A percentile compares a stretch with the other conserved stretches of the same genome.
phyloP scores from a whole-genome alignment of 2,329 filamentous ascomycete genomes.

The Pestalotiopsis sp. region DNA sequence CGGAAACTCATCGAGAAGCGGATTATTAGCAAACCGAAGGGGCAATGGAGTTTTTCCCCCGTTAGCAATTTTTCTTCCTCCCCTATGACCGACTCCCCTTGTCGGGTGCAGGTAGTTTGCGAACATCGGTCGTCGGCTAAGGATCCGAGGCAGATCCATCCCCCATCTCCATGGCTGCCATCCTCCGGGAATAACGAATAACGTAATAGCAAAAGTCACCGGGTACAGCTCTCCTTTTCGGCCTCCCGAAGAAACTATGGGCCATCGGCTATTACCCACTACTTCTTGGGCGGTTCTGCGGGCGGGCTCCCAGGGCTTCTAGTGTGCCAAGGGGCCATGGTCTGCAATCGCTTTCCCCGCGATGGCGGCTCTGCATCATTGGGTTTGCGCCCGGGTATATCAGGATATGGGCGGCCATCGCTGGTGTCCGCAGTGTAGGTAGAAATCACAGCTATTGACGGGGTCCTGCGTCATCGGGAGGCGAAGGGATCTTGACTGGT shows the following conservation, averaged over 20 bases:
- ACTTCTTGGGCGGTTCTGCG: not conserved
- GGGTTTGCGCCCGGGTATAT: not conserved
- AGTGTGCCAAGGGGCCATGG: not conserved
- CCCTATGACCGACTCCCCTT: not conserved
- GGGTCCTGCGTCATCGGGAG: not conserved
- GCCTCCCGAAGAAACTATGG: not conserved
- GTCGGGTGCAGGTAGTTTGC: not conserved
- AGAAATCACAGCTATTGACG: not conserved
- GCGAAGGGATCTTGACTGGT: not conserved
- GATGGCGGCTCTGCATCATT: not conserved
- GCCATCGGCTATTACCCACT: not conserved
- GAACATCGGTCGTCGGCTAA: not conserved
- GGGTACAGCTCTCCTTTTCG: not conserved
- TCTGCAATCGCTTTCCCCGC: not conserved
- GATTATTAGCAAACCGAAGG: no score
- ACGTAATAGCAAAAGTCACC: constrained; percentile 10
- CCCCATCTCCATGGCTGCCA: not conserved
- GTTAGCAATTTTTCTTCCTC: not conserved
- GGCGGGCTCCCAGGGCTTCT: not conserved
- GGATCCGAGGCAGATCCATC: not conserved
- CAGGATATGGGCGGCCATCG: not conserved
- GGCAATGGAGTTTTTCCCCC: no score
- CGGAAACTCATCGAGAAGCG: no score
- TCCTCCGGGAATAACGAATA: constrained; percentile 5
- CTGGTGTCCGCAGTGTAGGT: not conserved